Conservation (phyloP, 2,329 filamentous ascomycete species). For the Stachybotrys elegans region DNA sequence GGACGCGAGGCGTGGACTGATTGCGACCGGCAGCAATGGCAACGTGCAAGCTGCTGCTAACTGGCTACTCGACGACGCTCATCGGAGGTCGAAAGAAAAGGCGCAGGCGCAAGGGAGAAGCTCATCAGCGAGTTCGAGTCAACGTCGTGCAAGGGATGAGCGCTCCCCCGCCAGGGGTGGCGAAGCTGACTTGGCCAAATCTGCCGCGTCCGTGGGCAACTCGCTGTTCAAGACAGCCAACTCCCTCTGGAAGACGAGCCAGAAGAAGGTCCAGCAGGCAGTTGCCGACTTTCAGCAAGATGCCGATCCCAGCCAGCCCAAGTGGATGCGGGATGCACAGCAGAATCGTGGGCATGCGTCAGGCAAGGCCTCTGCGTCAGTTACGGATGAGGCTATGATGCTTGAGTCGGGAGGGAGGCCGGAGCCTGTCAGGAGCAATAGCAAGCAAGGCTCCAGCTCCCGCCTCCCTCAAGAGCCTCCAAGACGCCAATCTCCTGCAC, state of each 20-base stretch:
- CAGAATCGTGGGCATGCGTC: conserved; percentile 32
- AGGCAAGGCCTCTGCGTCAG: conserved; percentile 27
- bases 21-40: conserved; percentile 70
- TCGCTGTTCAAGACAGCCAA: conserved; percentile 91
- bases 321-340: conserved; percentile 85
- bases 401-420: conserved; percentile 62
- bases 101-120: conserved; percentile 50
- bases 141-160: conserved; percentile 37
- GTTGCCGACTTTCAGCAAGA: conserved; percentile 77
- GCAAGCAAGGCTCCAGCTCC: conserved; percentile 19
- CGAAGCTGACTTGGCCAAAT: conserved; percentile 73
- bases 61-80: conserved; percentile 86
- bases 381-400: conserved; percentile 74
- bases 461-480: conserved; percentile 25
- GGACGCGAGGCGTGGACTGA: conserved; percentile 74
- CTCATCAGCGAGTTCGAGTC: conserved; percentile 31
- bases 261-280: conserved; percentile 88
- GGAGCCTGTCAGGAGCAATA: conserved; percentile 29
- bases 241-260: conserved; percentile 88
- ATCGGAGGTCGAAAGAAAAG: conserved; percentile 75
- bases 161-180: conserved; percentile 45
- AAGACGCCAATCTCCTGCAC: conserved; percentile 45
- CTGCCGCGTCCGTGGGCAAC: conserved; percentile 75
- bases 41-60: conserved; percentile 85
- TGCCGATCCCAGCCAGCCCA: conserved; percentile 74